phyloP scores from a whole-genome alignment of 2,329 filamentous ascomycete genomes.

The Dothistroma septosporum region DNA sequence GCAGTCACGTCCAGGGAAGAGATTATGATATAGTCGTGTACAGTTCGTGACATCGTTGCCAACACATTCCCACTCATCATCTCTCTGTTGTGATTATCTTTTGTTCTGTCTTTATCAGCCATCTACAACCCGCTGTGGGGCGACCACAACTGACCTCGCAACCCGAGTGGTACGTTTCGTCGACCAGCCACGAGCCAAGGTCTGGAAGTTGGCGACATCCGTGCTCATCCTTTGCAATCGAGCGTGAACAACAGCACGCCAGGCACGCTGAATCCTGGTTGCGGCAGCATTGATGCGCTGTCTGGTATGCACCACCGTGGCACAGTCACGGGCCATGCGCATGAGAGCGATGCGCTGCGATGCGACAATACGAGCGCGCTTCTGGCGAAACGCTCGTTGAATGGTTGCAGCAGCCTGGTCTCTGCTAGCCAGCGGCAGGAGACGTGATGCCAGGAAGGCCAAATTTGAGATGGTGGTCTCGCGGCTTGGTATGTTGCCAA shows the following conservation, averaged over 20 bases:
- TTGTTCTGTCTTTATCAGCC: not conserved
- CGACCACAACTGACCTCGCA: not conserved
- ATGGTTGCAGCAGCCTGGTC: slow-evolving; percentile 51
- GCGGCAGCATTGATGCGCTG: slow-evolving; percentile 41
- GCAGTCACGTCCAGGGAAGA: not conserved
- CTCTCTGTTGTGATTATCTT: not conserved
- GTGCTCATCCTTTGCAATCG: slow-evolving; percentile 36
- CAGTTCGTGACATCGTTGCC: not conserved
- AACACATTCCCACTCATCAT: not conserved
- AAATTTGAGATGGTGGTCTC: slow-evolving; percentile 56
- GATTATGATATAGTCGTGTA: not conserved
- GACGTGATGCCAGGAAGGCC: slow-evolving; percentile 56
- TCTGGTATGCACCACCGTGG: slow-evolving; percentile 44
- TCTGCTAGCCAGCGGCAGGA: slow-evolving; percentile 49
- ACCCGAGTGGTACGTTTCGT: slow-evolving; percentile 26
- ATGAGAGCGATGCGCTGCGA: slow-evolving; percentile 32
- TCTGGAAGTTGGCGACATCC: slow-evolving; percentile 42
- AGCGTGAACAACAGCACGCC: slow-evolving; percentile 38
- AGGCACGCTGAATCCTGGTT: slow-evolving; percentile 43
- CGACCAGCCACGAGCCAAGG: slow-evolving; percentile 41
- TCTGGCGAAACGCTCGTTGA: slow-evolving; percentile 49
- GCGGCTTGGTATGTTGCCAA: slow-evolving; percentile 46
- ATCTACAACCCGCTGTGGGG: not conserved
- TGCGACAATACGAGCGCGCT: not conserved
- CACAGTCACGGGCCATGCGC: slow-evolving; percentile 46